These are phyloP conservation scores for Xylaria nigripes DNA, from an alignment of 495 filamentous ascomycete species.

Conservation along the genomic window DNA sequence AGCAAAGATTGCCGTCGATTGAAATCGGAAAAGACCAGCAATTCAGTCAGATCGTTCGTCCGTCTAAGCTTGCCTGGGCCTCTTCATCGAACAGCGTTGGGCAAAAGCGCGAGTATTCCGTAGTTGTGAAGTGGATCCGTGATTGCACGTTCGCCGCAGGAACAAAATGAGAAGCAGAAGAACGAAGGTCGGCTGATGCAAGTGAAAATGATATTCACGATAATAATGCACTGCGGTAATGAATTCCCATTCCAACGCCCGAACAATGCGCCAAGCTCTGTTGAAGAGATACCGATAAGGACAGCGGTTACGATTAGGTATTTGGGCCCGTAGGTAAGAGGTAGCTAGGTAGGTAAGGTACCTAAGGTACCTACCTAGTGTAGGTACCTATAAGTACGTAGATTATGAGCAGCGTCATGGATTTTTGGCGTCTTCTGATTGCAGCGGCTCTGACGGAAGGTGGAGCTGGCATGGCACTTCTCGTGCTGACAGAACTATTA, in stretches of 20 bases:
- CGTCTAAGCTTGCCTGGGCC: too few relatives aligned
- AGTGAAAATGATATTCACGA: neutral
- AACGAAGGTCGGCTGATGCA: neutral
- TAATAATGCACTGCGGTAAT: neutral
- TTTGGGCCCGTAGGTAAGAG: too few relatives aligned
- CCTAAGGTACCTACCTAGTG: too few relatives aligned
- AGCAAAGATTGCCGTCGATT: neutral
- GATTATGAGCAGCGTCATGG: neutral
- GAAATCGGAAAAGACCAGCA: neutral
- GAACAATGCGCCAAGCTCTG: neutral
- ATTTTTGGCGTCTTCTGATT: slow-evolving; percentile 11
- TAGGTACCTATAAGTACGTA: neutral
- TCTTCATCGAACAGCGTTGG: too few relatives aligned
- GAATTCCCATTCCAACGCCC: neutral
- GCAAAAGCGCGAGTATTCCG: too few relatives aligned
- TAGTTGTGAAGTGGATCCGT: too few relatives aligned
- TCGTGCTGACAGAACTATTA: too few relatives aligned
- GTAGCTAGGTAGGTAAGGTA: too few relatives aligned
- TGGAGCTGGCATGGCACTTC: slow-evolving; percentile 10
- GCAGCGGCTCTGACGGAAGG: slow-evolving; percentile 9
- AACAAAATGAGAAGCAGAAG: neutral
- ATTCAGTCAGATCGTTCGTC: too few relatives aligned
- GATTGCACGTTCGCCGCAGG: too few relatives aligned
- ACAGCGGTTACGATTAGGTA: too few relatives aligned
- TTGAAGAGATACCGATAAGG: neutral